Conservation (phyloP, 192 early-diverging fungal genomes). For the Powellomyces hirtus region DNA sequence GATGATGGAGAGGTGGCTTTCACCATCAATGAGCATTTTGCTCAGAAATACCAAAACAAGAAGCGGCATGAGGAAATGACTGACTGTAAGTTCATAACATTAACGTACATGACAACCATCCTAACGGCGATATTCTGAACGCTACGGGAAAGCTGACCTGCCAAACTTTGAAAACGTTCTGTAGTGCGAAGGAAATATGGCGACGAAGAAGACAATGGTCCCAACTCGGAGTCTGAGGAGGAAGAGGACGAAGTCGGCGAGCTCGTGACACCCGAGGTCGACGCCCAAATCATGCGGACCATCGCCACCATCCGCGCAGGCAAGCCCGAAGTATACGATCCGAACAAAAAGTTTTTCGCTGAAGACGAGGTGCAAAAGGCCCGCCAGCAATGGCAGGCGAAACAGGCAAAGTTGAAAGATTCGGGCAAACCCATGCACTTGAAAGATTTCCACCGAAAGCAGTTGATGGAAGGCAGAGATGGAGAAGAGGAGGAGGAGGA, state of each 20-base stretch:
- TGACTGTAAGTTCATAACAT: constrained; percentile 50
- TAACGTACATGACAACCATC: too few species aligned
- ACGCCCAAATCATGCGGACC: constrained; percentile 92
- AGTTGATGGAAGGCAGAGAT: constrained; percentile 54
- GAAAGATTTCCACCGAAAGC: constrained; percentile 83
- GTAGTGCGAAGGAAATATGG: constrained; percentile 67
- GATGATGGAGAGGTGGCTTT: constrained; percentile 35
- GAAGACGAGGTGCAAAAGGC: constrained; percentile 62
- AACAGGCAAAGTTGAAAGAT: constrained; percentile 52
- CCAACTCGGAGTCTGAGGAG: constrained; percentile 63
- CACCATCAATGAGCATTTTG: constrained; percentile 50
- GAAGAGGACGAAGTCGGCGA: constrained; percentile 55
- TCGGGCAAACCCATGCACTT: constrained; percentile 69
- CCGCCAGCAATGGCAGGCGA: constrained; percentile 62
- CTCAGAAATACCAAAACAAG: constrained; percentile 60
- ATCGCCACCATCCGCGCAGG: constrained; percentile 75
- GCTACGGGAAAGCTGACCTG: too few species aligned
- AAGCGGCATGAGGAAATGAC: constrained; percentile 68
- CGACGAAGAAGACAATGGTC: constrained; percentile 47
- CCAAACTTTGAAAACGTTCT: neutral
- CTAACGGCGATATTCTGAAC: too few species aligned
- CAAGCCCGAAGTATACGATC: constrained; percentile 82
- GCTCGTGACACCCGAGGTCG: constrained; percentile 83
- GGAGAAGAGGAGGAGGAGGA: constrained; percentile 43
- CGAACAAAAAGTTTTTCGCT: constrained; percentile 70